Evolutionary conservation across 2,329 filamentous ascomycete species (phyloP).

Genomic region (Colletotrichum somersetense): DNA sequence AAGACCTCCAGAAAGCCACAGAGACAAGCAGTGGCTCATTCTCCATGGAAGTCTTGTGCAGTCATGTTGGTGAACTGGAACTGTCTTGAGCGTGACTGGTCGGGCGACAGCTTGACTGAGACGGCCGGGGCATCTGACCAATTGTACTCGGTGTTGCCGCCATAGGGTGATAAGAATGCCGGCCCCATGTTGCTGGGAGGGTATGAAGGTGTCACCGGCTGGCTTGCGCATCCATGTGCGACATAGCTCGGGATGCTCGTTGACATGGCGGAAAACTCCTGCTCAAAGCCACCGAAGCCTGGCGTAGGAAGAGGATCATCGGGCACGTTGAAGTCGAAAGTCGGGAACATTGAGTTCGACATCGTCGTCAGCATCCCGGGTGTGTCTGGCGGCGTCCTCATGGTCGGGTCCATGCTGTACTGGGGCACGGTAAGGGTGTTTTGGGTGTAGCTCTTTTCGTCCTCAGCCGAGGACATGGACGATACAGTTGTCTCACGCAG

Average conservation of each 20-base stretch:
- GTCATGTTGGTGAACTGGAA: constrained; percentile 55
- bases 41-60: constrained; percentile 43
- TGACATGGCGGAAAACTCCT: constrained; percentile 55
- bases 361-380: constrained; percentile 61
- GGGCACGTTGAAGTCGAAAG: constrained; percentile 53
- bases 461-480: constrained; percentile 55
- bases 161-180: constrained; percentile 53
- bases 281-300: constrained; percentile 57
- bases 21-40: constrained; percentile 12
- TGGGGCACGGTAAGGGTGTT: constrained; percentile 44
- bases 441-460: constrained; percentile 45
- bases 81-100: constrained; percentile 46
- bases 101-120: constrained; percentile 51
- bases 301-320: constrained; percentile 66
- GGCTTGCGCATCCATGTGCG: constrained; percentile 56
- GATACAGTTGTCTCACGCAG: constrained; percentile 56
- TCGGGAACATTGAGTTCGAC: constrained; percentile 55
- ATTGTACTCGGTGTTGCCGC: constrained; percentile 61
- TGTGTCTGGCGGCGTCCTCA: constrained; percentile 67
- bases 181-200: constrained; percentile 57
- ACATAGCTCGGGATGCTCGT: constrained; percentile 60
- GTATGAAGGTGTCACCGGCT: constrained; percentile 64
- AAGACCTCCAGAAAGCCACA: neutral
- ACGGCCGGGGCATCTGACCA: constrained; percentile 60
- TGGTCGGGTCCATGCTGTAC: constrained; percentile 55